These are phyloP conservation scores for Arthrobotrys entomopaga DNA, from an alignment of 2,329 filamentous ascomycete genomes.

Conservation along the genomic window DNA sequence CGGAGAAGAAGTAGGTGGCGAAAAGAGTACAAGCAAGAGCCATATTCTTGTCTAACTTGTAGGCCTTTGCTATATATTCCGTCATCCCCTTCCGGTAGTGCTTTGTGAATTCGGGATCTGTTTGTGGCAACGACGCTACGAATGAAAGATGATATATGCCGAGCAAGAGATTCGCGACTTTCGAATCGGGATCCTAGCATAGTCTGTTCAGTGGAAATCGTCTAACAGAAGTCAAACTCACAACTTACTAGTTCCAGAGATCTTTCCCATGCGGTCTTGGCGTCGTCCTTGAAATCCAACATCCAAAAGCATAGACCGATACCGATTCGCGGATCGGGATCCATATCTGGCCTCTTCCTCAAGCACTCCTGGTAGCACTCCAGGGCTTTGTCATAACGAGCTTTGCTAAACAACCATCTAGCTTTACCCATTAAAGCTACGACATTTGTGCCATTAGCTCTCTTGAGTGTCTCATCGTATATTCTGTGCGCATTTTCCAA, in stretches of 20 bases:
- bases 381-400: constrained; percentile 84
- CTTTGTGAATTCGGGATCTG: constrained; percentile 82
- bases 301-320: constrained; percentile 98
- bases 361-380: constrained; percentile 87
- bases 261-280: constrained; percentile 88
- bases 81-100: constrained; percentile 95
- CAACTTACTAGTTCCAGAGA: constrained; percentile 70
- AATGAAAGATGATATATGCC: constrained; percentile 89
- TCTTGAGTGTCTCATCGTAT: constrained; percentile 90
- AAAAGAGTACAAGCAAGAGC: constrained; percentile 92
- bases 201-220: neutral
- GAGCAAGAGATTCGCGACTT: constrained; percentile 87
- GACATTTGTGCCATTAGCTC: constrained; percentile 86
- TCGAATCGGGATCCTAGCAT: constrained; percentile 76
- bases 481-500: constrained; percentile 87
- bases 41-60: constrained; percentile 90
- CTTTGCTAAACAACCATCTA: constrained; percentile 84
- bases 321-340: constrained; percentile 94
- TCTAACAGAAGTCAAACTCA: neutral
- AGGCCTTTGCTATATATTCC: constrained; percentile 90
- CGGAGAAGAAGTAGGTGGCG: constrained; percentile 85
- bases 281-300: constrained; percentile 91
- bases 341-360: constrained; percentile 84
- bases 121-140: constrained; percentile 82
- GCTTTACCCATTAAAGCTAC: constrained; percentile 91